Percentiles rank a stretch among this genome's conserved stretches.
phyloP scores from a whole-genome alignment of 805 yeast genomes.

The Ogataea neopini region DNA sequence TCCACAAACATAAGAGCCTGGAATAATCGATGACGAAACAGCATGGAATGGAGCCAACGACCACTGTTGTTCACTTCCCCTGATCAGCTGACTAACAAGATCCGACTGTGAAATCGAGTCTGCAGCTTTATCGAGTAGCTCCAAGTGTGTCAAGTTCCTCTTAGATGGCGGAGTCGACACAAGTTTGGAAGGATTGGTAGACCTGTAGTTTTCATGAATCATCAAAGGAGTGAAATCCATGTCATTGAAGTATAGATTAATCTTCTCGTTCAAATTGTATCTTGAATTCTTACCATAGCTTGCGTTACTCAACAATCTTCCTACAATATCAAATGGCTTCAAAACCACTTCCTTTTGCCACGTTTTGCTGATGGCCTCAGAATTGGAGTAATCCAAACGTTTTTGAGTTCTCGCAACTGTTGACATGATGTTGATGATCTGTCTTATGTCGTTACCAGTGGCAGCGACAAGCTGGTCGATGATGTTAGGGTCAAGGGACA shows the following conservation, averaged over 20 bases:
- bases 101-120: constrained; percentile 86
- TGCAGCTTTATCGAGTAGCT: constrained; percentile 74
- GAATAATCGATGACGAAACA: constrained; percentile 78
- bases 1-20: constrained; percentile 76
- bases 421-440: constrained; percentile 85
- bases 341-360: constrained; percentile 92
- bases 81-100: constrained; percentile 74
- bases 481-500: constrained; percentile 75
- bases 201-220: constrained; percentile 91
- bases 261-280: constrained; percentile 73
- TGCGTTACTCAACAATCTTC: constrained; percentile 60
- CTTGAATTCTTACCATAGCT: constrained; percentile 53
- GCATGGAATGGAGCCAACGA: constrained; percentile 90
- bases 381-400: constrained; percentile 59
- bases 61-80: constrained; percentile 94
- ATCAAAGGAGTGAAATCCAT: constrained; percentile 92
- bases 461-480: constrained; percentile 83
- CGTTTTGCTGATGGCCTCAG: constrained; percentile 58
- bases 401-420: constrained; percentile 78
- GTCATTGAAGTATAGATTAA: constrained; percentile 90
- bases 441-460: constrained; percentile 90
- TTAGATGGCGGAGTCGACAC: constrained; percentile 28
- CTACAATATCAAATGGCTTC: constrained; percentile 89
- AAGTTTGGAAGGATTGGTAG: constrained; percentile 55
- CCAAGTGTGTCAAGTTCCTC: constrained; percentile 53